Percentiles rank a stretch among this genome's conserved stretches.
These are phyloP conservation scores for Aphanomyces stellatus DNA, from an alignment of 352 stramenopile species.

Conservation along the genomic window DNA sequence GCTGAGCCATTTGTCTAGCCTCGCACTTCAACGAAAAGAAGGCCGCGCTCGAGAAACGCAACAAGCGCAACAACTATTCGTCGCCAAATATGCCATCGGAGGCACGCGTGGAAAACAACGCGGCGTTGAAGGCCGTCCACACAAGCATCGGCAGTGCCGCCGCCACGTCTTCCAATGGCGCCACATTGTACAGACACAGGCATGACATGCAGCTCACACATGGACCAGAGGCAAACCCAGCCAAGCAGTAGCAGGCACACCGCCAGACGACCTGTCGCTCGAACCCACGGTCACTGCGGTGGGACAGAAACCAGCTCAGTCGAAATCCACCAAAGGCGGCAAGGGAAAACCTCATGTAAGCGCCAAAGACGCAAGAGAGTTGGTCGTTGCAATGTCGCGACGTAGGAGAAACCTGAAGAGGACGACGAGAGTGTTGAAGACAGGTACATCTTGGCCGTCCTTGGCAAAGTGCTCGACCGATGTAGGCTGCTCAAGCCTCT, in stretches of 20 bases:
- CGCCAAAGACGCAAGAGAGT: no score
- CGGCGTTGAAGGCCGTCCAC: constrained; percentile 46
- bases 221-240: no score
- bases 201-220: no score
- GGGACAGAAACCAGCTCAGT: constrained; percentile 44
- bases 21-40: constrained; percentile 45
- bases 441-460: constrained; percentile 16
- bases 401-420: no score
- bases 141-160: constrained; percentile 21
- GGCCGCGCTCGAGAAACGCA: constrained; percentile 46
- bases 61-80: constrained; percentile 61
- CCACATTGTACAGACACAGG: no score
- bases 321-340: constrained; percentile 23
- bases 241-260: no score
- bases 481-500: constrained; percentile 71
- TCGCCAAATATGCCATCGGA: constrained; percentile 68
- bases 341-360: constrained; percentile 15
- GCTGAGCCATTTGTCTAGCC: neutral
- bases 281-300: constrained; percentile 30
- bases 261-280: neutral
- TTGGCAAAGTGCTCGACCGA: neutral
- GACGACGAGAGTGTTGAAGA: constrained; percentile 53
- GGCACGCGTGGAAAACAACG: constrained; percentile 72
- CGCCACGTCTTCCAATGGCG: no score
- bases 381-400: no score